These are phyloP conservation scores for Trypanosoma rangeli DNA, from an alignment of 208 protist species.

Conservation along the genomic window DNA sequence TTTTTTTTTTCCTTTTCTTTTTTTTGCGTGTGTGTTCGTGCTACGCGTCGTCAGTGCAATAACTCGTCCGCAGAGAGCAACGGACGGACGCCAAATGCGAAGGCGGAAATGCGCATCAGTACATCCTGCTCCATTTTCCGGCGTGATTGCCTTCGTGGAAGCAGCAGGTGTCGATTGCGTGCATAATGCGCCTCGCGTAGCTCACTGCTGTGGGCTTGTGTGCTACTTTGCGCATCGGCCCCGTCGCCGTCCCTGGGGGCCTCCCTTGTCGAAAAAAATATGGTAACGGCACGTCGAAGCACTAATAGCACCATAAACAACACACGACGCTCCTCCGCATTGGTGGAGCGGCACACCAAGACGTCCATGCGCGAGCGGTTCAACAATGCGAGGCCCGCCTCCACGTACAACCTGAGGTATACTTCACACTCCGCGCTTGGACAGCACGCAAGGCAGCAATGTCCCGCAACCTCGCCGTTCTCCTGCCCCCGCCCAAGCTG, in stretches of 20 bases:
- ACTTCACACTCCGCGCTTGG: constrained; percentile 5
- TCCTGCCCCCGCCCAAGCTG: background rate
- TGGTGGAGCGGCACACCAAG: constrained; percentile 17
- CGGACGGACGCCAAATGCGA: constrained; percentile 22
- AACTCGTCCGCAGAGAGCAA: constrained; percentile 9
- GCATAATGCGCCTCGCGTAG: background rate
- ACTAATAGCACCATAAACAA: constrained; percentile 14
- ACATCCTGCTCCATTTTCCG: constrained; percentile 13
- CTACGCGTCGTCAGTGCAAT: background rate
- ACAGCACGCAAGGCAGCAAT: constrained; percentile 17
- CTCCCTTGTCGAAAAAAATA: background rate
- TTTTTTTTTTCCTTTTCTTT: background rate
- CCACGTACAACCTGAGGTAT: constrained; percentile 1
- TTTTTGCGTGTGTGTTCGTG: background rate
- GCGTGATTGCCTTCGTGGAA: background rate
- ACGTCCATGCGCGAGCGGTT: constrained; percentile 14
- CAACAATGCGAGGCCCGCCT: constrained; percentile 7
- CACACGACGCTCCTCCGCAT: constrained; percentile 3
- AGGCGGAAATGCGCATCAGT: constrained; percentile 2
- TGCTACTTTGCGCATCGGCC: background rate
- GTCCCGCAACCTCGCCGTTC: background rate
- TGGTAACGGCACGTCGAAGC: constrained; percentile 2
- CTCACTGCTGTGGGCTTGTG: background rate
- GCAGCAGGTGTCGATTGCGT: background rate
- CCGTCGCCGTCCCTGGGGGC: background rate